Evolutionary conservation across 2,329 filamentous ascomycete genomes (phyloP).

Genomic region (Didymosphaeria variabile): DNA sequence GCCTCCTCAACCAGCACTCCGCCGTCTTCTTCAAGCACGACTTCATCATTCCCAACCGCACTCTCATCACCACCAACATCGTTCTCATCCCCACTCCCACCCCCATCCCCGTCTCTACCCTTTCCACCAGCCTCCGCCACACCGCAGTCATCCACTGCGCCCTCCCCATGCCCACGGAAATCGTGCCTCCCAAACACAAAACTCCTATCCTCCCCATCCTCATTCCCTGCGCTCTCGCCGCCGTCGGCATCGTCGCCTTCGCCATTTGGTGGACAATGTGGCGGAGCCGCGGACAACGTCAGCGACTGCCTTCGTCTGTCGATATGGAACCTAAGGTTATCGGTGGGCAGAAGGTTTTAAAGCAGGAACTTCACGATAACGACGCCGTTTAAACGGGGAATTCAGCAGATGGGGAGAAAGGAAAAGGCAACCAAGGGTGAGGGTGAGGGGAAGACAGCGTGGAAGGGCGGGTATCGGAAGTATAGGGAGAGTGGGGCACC

Average conservation of each 20-base stretch:
- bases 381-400: neutral
- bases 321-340: neutral
- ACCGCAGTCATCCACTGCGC: neutral
- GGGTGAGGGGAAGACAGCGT: neutral
- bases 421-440: neutral
- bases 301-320: neutral
- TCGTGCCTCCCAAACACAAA: neutral
- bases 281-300: neutral
- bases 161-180: neutral
- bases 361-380: conserved; percentile 2
- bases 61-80: neutral
- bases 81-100: neutral
- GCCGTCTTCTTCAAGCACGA: neutral
- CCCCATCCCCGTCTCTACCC: neutral
- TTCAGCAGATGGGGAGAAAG: conserved; percentile 7
- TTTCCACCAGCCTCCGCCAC: neutral
- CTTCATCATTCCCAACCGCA: neutral
- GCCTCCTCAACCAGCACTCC: neutral
- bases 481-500: conserved; percentile 7
- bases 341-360: conserved; percentile 1
- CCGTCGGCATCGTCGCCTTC: conserved; percentile 5
- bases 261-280: neutral
- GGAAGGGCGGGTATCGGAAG: conserved; percentile 6
- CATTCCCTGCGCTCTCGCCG: conserved; percentile 8
- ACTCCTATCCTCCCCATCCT: conserved; percentile 4